Conservation (phyloP, 2,329 filamentous ascomycete genomes). For the Aspergillus sp. region DNA sequence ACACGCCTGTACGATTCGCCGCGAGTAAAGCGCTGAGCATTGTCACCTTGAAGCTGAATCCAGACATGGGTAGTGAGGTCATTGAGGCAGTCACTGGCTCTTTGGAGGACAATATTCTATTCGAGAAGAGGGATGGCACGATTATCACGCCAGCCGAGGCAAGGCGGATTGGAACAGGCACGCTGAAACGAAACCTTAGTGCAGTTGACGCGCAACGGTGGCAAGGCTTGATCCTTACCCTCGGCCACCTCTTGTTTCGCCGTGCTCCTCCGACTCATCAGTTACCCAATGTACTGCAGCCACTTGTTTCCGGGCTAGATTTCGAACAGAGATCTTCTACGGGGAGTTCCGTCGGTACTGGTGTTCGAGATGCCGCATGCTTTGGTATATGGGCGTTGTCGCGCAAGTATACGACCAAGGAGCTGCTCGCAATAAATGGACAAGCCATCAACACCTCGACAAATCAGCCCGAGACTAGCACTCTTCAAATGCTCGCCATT, state of each 20-base stretch:
- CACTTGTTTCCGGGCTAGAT: constrained; percentile 75
- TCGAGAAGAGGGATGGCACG: constrained; percentile 52
- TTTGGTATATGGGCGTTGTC: constrained; percentile 95
- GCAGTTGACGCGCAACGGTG: constrained; percentile 82
- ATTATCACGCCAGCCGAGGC: constrained; percentile 43
- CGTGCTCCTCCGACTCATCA: constrained; percentile 74
- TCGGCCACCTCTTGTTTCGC: constrained; percentile 85
- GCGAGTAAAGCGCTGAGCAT: constrained; percentile 92
- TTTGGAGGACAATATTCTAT: constrained; percentile 65
- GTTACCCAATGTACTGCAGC: constrained; percentile 74
- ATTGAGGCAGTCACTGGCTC: constrained; percentile 81
- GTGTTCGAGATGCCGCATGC: constrained; percentile 92
- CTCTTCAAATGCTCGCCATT: constrained; percentile 78
- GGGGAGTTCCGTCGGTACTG: constrained; percentile 83
- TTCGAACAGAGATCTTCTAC: constrained; percentile 89
- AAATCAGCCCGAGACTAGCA: constrained; percentile 38
- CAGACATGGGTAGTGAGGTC: constrained; percentile 82
- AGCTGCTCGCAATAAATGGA: constrained; percentile 68
- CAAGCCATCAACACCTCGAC: constrained; percentile 35
- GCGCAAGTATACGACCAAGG: constrained; percentile 79
- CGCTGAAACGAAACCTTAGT: constrained; percentile 62
- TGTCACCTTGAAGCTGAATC: constrained; percentile 77
- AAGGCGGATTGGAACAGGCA: constrained; percentile 40
- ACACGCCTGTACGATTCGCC: constrained; percentile 87
- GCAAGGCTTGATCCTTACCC: constrained; percentile 88